Evolutionary conservation across 345 rosid genomes (phyloP).

Genomic region (Camelina hispida): DNA sequence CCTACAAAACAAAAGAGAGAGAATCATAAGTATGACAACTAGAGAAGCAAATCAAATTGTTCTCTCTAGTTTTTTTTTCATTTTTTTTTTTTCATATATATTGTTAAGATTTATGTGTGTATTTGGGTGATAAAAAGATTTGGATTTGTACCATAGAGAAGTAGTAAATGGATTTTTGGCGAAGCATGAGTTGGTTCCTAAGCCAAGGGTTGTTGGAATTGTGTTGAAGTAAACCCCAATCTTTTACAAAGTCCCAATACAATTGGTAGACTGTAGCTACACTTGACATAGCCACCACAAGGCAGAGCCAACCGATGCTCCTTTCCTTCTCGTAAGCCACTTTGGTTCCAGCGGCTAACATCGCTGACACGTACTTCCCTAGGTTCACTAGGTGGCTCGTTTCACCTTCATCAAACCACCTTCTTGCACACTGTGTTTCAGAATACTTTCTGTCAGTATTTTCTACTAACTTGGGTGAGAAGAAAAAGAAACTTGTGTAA

Average conservation of each 20-base stretch:
- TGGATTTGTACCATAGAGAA: slow-evolving; percentile 76
- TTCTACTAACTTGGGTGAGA: neutral
- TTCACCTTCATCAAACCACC: slow-evolving; percentile 94
- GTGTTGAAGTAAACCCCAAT: slow-evolving; percentile 95
- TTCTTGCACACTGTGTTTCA: slow-evolving; percentile 81
- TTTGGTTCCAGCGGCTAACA: slow-evolving; percentile 96
- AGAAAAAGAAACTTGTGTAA: slow-evolving; percentile 17
- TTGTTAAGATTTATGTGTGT: neutral
- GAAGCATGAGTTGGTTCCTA: slow-evolving; percentile 91
- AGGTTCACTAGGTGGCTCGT: slow-evolving; percentile 78
- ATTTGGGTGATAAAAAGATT: neutral
- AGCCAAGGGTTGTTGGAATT: slow-evolving; percentile 98
- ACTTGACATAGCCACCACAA: slow-evolving; percentile 77
- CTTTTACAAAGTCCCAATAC: slow-evolving; percentile 98
- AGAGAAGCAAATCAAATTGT: too few species aligned
- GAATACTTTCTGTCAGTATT: neutral
- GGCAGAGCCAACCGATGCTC: slow-evolving; percentile 66
- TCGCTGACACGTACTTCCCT: slow-evolving; percentile 94
- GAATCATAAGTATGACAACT: neutral
- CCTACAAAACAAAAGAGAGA: slow-evolving; percentile 54
- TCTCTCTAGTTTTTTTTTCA: too few species aligned
- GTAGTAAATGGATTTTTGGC: slow-evolving; percentile 84
- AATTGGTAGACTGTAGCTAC: slow-evolving; percentile 86
- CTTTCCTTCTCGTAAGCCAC: slow-evolving; percentile 84
- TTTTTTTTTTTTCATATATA: too few species aligned